A percentile compares a stretch with the other conserved stretches of the same genome.
phyloP scores from a whole-genome alignment of 2,329 filamentous ascomycete species.

The Daldinia sp. region DNA sequence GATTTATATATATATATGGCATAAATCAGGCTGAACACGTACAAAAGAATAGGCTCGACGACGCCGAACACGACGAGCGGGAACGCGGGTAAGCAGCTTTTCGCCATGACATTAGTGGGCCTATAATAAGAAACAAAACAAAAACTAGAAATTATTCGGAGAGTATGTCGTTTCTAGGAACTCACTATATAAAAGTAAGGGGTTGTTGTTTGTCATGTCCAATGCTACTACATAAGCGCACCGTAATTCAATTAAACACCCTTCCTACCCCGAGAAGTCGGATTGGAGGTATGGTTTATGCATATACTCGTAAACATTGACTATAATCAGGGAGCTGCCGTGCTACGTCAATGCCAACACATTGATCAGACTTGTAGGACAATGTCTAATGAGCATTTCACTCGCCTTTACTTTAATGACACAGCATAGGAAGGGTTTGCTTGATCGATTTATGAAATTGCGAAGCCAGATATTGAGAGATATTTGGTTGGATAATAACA shows the following conservation, averaged over 20 bases:
- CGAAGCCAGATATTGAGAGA: background rate
- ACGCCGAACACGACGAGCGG: slow-evolving; percentile 48
- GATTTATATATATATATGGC: background rate
- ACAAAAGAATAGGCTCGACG: slow-evolving; percentile 49
- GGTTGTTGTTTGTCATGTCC: background rate
- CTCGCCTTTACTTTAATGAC: background rate
- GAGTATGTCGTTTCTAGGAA: background rate
- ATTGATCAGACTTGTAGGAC: background rate
- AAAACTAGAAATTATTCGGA: background rate
- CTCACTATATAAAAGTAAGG: background rate
- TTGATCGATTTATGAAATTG: background rate
- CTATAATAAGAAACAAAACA: background rate
- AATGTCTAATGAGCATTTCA: background rate
- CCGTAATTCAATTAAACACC: slow-evolving; percentile 12
- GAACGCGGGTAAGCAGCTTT: slow-evolving; percentile 42
- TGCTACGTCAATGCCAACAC: background rate
- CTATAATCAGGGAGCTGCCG: background rate
- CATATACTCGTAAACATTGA: background rate
- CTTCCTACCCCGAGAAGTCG: slow-evolving; percentile 21
- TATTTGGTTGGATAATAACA: background rate
- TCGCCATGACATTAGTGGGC: slow-evolving; percentile 35
- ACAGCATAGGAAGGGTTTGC: background rate
- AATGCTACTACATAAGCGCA: background rate
- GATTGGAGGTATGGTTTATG: background rate
- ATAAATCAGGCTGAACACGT: background rate